phyloP scores from a whole-genome alignment of 208 protist species.

The Angomonas deanei region DNA sequence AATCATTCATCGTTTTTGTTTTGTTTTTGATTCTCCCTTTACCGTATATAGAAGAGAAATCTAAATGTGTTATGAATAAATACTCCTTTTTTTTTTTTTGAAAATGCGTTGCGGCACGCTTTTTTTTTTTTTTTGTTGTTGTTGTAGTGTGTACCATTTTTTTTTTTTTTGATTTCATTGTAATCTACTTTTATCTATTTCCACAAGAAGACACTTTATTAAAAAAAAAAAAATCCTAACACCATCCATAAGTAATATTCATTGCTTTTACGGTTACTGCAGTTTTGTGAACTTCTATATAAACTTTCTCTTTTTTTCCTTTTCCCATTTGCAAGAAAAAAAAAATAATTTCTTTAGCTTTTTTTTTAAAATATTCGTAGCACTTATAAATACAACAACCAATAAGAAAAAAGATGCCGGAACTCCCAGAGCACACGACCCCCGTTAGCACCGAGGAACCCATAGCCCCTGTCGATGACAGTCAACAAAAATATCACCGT shows the following conservation, averaged over 20 bases:
- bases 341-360: background rate
- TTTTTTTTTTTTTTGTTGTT: too few relatives aligned
- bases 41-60: too few relatives aligned
- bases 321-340: conserved; percentile 5
- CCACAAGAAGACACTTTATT: too few relatives aligned
- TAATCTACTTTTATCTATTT: background rate
- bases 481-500: background rate
- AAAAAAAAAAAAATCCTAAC: background rate
- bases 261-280: conserved; percentile 5
- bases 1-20: background rate
- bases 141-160: background rate
- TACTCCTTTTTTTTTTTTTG: too few relatives aligned
- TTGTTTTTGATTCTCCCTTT: background rate
- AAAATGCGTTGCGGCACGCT: too few relatives aligned
- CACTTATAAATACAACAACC: too few relatives aligned
- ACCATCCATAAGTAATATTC: background rate
- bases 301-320: conserved; percentile 9
- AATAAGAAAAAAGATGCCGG: too few relatives aligned
- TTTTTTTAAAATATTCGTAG: conserved; percentile 4
- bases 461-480: background rate
- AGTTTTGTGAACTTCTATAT: background rate
- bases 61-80: too few relatives aligned
- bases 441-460: too few relatives aligned
- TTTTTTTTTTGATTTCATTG: conserved; percentile 10
- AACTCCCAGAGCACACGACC: too few relatives aligned